Percentiles rank a stretch among this genome's conserved stretches.
Conservation (phyloP, 192 early-diverging fungal genomes). For the Jimgerdemannia lactiflua region DNA sequence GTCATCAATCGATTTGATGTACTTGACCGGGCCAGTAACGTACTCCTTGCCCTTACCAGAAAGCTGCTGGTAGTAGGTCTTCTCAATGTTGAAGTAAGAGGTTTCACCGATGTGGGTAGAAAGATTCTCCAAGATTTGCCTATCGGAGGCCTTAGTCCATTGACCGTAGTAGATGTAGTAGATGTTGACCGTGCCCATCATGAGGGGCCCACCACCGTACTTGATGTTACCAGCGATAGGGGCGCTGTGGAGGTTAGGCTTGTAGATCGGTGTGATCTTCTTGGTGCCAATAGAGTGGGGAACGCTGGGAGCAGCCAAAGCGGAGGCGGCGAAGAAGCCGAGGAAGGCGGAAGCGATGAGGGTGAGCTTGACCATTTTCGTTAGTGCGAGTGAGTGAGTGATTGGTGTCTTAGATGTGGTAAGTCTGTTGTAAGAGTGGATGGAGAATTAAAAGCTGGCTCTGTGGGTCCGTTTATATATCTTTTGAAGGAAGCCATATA, state of each 20-base stretch:
- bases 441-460: no score
- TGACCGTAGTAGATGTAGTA: constrained; percentile 18
- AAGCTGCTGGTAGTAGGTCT: constrained; percentile 17
- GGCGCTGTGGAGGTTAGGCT: not conserved
- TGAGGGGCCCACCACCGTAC: constrained; percentile 14
- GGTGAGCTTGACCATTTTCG: not conserved
- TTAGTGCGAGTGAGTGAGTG: not conserved
- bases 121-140: constrained; percentile 12
- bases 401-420: no score
- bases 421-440: no score
- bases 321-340: not conserved
- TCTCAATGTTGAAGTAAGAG: constrained; percentile 18
- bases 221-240: constrained; percentile 4
- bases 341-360: not conserved
- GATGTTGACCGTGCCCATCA: constrained; percentile 9
- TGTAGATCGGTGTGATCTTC: not conserved
- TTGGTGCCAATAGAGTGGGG: not conserved
- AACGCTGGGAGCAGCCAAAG: not conserved
- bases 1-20: not conserved
- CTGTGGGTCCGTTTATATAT: no score
- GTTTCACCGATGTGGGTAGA: not conserved
- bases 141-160: not conserved
- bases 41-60: not conserved
- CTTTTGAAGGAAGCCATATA: no score
- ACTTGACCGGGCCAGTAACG: constrained; percentile 9